Percentiles rank a stretch among this genome's conserved stretches.
These are phyloP conservation scores for Abelmoschus esculentus DNA, from an alignment of 345 rosid genomes.

Conservation along the genomic window DNA sequence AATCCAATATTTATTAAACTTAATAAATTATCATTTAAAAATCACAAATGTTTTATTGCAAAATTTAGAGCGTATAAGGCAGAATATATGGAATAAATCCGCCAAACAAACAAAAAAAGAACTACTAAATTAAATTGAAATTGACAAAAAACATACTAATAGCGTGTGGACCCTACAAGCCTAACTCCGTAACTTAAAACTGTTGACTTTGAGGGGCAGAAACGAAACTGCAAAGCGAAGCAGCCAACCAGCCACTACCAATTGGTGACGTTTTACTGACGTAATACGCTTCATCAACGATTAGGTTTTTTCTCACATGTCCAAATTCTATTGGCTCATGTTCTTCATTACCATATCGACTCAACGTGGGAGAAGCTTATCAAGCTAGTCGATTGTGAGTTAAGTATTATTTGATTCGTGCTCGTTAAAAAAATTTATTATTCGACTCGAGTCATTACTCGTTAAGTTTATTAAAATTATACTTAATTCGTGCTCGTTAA, in stretches of 20 bases:
- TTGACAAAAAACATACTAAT: not conserved
- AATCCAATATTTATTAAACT: not conserved
- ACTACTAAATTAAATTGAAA: not conserved
- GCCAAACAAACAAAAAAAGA: not conserved
- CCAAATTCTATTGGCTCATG: slow-evolving; percentile 23
- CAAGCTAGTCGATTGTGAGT: too few species aligned
- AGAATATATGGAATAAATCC: slow-evolving; percentile 21
- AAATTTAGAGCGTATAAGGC: not conserved
- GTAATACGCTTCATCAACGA: slow-evolving; percentile 13
- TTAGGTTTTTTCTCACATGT: not conserved
- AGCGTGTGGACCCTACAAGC: slow-evolving; percentile 45
- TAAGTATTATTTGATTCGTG: too few species aligned
- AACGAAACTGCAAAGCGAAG: slow-evolving; percentile 56
- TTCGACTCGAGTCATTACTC: too few species aligned
- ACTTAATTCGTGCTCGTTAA: too few species aligned
- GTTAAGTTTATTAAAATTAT: too few species aligned
- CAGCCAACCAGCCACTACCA: slow-evolving; percentile 16
- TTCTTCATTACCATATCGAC: not conserved
- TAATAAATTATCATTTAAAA: not conserved
- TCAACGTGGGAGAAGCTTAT: not conserved
- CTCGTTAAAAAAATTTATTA: too few species aligned
- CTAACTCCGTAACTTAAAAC: slow-evolving; percentile 22
- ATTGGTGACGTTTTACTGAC: slow-evolving; percentile 20
- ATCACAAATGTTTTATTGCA: not conserved
- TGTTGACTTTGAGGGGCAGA: slow-evolving; percentile 39